Conservation (phyloP, 345 rosid species). For the Salix arbutifolia region DNA sequence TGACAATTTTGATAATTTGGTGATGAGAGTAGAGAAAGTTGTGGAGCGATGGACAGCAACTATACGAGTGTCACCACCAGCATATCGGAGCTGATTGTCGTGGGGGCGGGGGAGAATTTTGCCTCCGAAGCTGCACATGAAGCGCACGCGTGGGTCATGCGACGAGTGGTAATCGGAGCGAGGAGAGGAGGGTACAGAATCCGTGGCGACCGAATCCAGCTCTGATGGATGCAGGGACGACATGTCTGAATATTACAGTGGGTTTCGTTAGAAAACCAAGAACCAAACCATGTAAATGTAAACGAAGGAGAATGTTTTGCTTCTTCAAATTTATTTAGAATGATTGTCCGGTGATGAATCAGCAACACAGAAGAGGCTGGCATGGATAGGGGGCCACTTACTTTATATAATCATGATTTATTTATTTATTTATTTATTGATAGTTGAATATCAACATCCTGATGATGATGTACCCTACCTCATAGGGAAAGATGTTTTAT, state of each 20-base stretch:
- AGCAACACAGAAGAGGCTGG: too few species aligned
- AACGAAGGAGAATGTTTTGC: background rate
- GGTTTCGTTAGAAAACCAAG: background rate
- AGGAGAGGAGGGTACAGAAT: constrained; percentile 71
- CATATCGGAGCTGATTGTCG: constrained; percentile 87
- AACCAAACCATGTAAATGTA: too few species aligned
- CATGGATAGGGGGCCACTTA: background rate
- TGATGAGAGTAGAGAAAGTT: constrained; percentile 50
- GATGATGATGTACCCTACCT: background rate
- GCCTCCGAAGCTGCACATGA: constrained; percentile 97
- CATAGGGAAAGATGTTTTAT: background rate
- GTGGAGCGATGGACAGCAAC: constrained; percentile 72
- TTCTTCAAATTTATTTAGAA: background rate
- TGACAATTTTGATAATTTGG: constrained; percentile 74
- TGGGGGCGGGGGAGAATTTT: constrained; percentile 95
- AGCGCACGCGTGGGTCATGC: constrained; percentile 51
- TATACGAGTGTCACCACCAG: constrained; percentile 93
- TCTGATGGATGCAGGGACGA: constrained; percentile 58
- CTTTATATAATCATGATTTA: background rate
- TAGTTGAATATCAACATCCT: background rate
- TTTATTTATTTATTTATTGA: background rate
- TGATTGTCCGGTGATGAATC: too few species aligned
- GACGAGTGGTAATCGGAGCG: constrained; percentile 57
- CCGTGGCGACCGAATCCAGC: constrained; percentile 50
- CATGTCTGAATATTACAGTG: constrained; percentile 24